These are phyloP conservation scores for Puccinia polysora DNA, from an alignment of 1,284 basidiomycete species.

Conservation along the genomic window DNA sequence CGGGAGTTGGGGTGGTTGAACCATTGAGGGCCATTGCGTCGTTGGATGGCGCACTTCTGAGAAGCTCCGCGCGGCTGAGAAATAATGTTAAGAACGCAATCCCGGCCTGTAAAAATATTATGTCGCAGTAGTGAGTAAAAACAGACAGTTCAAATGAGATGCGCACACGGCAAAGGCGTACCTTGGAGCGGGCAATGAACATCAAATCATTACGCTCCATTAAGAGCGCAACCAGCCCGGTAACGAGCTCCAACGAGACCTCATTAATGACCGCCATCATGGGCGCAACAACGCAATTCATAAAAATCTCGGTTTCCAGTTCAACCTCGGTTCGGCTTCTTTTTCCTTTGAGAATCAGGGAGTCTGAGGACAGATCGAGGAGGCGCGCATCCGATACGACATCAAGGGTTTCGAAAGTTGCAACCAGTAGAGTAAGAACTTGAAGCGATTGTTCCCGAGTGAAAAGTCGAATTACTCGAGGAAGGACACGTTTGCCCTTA, in stretches of 20 bases:
- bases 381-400: slow-evolving; percentile 68
- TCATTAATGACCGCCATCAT: slow-evolving; percentile 75
- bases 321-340: slow-evolving; percentile 64
- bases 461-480: slow-evolving; percentile 82
- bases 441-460: slow-evolving; percentile 74
- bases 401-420: slow-evolving; percentile 88
- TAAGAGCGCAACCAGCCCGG: slow-evolving; percentile 77
- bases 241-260: slow-evolving; percentile 73
- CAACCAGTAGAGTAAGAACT: slow-evolving; percentile 82
- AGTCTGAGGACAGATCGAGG: slow-evolving; percentile 53
- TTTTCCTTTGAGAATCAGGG: slow-evolving; percentile 42
- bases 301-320: slow-evolving; percentile 79
- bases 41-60: slow-evolving; percentile 67
- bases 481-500: slow-evolving; percentile 90
- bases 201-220: slow-evolving; percentile 75
- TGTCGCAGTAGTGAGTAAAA: too few species aligned
- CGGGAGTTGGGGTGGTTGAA: slow-evolving; percentile 24
- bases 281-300: slow-evolving; percentile 77
- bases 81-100: slow-evolving; percentile 87
- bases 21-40: slow-evolving; percentile 49
- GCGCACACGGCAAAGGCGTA: slow-evolving; percentile 57
- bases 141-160: too few species aligned
- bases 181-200: slow-evolving; percentile 67
- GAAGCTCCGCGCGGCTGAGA: slow-evolving; percentile 81
- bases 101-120: slow-evolving; percentile 70